phyloP scores from a whole-genome alignment of 257 asterid species.

The Rubia yunnanensis region DNA sequence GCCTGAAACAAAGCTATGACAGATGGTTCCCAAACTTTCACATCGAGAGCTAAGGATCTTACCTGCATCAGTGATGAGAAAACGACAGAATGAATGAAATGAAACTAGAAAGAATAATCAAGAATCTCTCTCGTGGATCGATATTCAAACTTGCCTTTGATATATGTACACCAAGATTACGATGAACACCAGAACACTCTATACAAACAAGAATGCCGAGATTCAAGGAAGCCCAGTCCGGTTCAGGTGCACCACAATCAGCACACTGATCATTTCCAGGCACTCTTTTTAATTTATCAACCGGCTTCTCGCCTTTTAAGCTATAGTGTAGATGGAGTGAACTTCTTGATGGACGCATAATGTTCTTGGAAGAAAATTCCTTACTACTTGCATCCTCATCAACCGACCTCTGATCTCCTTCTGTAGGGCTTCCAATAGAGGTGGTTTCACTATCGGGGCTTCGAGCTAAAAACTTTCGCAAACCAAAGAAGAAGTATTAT shows the following conservation, averaged over 20 bases:
- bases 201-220: slow-evolving; percentile 95
- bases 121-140: not conserved
- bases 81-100: slow-evolving; percentile 10
- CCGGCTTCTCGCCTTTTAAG: slow-evolving; percentile 74
- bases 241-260: slow-evolving; percentile 95
- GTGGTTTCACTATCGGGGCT: slow-evolving; percentile 83
- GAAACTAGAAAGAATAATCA: not conserved
- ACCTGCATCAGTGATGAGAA: slow-evolving; percentile 40
- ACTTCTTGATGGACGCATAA: slow-evolving; percentile 57
- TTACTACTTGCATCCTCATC: slow-evolving; percentile 75
- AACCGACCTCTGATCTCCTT: slow-evolving; percentile 67
- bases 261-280: slow-evolving; percentile 91
- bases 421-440: slow-evolving; percentile 71
- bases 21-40: slow-evolving; percentile 97
- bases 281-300: slow-evolving; percentile 63
- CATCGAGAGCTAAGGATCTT: slow-evolving; percentile 95
- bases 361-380: slow-evolving; percentile 37
- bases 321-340: slow-evolving; percentile 54
- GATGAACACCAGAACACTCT: slow-evolving; percentile 99
- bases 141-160: slow-evolving; percentile 58
- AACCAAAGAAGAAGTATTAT: not conserved
- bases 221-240: slow-evolving; percentile 99
- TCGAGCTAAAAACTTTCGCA: slow-evolving; percentile 12
- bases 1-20: slow-evolving; percentile 87
- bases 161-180: slow-evolving; percentile 98